Evolutionary conservation across 441 rosid species (phyloP), one percentile per base, ranked within the genome.

Genomic region (Populus trichocarpa): DNA sequence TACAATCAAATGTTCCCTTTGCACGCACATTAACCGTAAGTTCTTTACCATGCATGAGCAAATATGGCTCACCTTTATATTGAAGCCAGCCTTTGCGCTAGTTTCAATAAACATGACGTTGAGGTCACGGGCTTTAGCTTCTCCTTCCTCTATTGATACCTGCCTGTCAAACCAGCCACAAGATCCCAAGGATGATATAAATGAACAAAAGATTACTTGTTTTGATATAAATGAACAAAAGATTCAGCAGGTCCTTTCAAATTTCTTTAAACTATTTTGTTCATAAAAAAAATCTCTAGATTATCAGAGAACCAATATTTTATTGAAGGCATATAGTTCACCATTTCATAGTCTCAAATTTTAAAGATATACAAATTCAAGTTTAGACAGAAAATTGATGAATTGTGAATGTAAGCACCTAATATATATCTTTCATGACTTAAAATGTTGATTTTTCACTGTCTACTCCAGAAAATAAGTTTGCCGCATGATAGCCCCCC

Each of bases 71-170:
- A 90, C 97, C 97, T 93, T 95, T 35, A 95, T 92, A 83, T 95
- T 95, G 84, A 95, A 95, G 78, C 98, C 99, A 8, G 98, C 97
- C 86, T 93, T 95, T 42, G 98, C 97, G 86, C 98, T 95, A 69
- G 98, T 95, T 86, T 95, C 98, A 70, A 95, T 92, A 79, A 92
- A 95, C 96, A 93, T 93, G 70, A 95, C 99, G 71, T 88, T 89
- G 50, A 91, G 89, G 13, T 93, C 97, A 59, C 90, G 93, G 76
- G 93, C 97, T 78, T 92, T 95, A 69, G 92, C 96, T 83, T 95
- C 97, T 82, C 92, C 99, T 84, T 95, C 99, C 87, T 95, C 99
- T 83, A 92, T 87, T 10, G 98, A 95, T 68, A 93, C 99, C 90
- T 95, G 98, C 91, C 99, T 95, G 86, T 71, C 30, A 82, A 79